These are phyloP conservation scores for Candida tropicalis DNA, from an alignment of 1,139 yeast species.

Conservation along the genomic window DNA sequence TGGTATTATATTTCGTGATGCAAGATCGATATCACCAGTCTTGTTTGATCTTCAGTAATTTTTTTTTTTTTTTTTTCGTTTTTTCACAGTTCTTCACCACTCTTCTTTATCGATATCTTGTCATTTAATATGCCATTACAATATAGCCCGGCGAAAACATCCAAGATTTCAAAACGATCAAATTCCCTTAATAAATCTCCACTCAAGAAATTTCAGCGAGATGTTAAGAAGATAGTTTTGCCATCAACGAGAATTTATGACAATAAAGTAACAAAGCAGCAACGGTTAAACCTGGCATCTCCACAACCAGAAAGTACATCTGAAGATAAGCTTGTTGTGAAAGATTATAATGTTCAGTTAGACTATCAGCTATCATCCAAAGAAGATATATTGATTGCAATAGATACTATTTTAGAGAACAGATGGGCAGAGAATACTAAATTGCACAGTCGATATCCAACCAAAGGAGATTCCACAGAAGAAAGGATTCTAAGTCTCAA, in stretches of 20 bases:
- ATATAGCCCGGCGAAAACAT: constrained; percentile 47
- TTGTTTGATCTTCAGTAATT: no score
- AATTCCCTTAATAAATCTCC: constrained; percentile 26
- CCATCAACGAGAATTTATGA: constrained; percentile 31
- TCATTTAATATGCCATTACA: constrained; percentile 19
- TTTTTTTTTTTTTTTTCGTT: not conserved
- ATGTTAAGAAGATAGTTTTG: constrained; percentile 24
- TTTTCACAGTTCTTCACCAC: not conserved
- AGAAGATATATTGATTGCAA: constrained; percentile 37
- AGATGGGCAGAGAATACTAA: constrained; percentile 43
- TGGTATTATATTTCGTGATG: no score
- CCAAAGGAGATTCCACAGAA: constrained; percentile 21
- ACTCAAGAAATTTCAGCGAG: constrained; percentile 25
- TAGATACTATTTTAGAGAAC: constrained; percentile 36
- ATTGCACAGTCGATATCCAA: constrained; percentile 26
- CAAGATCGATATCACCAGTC: no score
- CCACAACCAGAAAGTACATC: constrained; percentile 8
- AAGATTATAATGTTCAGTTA: constrained; percentile 42
- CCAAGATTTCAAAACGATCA: constrained; percentile 25
- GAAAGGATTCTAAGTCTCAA: constrained; percentile 35
- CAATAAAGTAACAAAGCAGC: constrained; percentile 18
- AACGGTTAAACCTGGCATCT: not conserved
- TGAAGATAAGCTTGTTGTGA: constrained; percentile 21
- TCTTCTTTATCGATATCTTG: not conserved
- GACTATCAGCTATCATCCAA: constrained; percentile 38